phyloP scores from a whole-genome alignment of 2,329 filamentous ascomycete species.

The Xylariaceae sp. region DNA sequence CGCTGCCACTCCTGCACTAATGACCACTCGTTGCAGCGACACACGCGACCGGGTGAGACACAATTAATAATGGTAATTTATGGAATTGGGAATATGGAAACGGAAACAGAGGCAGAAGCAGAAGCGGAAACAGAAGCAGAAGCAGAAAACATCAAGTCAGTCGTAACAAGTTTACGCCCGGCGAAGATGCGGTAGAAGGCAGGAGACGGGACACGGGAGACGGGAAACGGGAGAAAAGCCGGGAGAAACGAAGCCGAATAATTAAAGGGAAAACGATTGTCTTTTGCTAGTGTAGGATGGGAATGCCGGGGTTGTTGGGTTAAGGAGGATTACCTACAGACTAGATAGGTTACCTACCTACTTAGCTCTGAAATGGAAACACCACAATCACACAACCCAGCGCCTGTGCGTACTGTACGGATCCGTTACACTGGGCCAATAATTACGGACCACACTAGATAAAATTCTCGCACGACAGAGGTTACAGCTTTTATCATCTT shows the following conservation, averaged over 20 bases:
- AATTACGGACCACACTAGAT: background rate
- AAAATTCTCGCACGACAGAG: background rate
- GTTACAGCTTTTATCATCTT: no score
- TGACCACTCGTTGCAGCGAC: background rate
- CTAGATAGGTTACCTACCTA: background rate
- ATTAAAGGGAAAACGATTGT: constrained; percentile 15
- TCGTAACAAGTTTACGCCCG: background rate
- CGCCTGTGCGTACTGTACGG: no score
- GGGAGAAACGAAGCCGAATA: constrained; percentile 16
- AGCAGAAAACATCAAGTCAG: background rate
- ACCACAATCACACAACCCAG: no score
- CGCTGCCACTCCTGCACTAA: background rate
- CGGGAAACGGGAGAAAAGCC: constrained; percentile 3
- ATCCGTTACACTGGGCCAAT: background rate
- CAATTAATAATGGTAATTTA: background rate
- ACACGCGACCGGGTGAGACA: constrained; percentile 6
- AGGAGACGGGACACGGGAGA: background rate
- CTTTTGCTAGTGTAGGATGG: constrained; percentile 2
- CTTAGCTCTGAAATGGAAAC: background rate
- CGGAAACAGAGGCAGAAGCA: constrained; percentile 3
- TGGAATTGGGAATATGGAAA: constrained; percentile 1
- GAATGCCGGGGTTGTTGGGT: constrained; percentile 10
- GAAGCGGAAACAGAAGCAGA: background rate
- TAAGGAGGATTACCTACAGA: constrained; percentile 14
- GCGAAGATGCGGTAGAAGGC: no score